These are phyloP conservation scores for Bremia lactucae DNA, from an alignment of 352 stramenopile species.

Conservation along the genomic window DNA sequence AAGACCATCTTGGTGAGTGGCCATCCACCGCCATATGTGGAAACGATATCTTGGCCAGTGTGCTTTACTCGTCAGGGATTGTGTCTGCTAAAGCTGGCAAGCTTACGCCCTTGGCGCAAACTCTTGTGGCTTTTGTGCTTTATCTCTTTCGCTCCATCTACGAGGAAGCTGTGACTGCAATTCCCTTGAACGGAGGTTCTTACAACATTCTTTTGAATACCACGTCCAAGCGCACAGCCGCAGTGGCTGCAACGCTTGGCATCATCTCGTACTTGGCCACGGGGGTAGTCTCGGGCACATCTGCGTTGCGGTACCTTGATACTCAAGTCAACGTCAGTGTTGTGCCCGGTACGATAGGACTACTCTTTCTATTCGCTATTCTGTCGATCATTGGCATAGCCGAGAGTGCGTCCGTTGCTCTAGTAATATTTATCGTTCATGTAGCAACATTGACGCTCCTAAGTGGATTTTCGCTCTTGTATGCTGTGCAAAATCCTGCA, in stretches of 20 bases:
- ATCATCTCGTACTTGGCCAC: conserved; percentile 90
- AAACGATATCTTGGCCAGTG: conserved; percentile 88
- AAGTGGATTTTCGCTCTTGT: conserved; percentile 45
- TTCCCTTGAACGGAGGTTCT: conserved; percentile 86
- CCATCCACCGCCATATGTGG: conserved; percentile 85
- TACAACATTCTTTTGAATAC: conserved; percentile 90
- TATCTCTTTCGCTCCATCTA: conserved; percentile 82
- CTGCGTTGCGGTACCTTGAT: conserved; percentile 49
- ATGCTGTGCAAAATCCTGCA: conserved; percentile 43
- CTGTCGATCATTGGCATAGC: conserved; percentile 80
- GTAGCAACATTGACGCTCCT: conserved; percentile 71
- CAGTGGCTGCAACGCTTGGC: conserved; percentile 77
- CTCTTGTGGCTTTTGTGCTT: conserved; percentile 63
- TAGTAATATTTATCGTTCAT: conserved; percentile 80
- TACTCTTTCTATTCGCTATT: conserved; percentile 79
- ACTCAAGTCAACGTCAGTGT: conserved; percentile 36
- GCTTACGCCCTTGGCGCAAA: conserved; percentile 75
- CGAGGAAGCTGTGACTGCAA: conserved; percentile 83
- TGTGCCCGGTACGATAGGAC: conserved; percentile 28
- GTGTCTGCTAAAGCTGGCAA: conserved; percentile 67
- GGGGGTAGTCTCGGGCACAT: conserved; percentile 58
- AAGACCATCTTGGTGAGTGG: conserved; percentile 57
- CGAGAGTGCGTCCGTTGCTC: conserved; percentile 74
- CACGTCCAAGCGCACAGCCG: conserved; percentile 84
- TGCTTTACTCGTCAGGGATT: conserved; percentile 72